Conservation (phyloP, 805 yeast genomes). For the Clavispora phyllophila region DNA sequence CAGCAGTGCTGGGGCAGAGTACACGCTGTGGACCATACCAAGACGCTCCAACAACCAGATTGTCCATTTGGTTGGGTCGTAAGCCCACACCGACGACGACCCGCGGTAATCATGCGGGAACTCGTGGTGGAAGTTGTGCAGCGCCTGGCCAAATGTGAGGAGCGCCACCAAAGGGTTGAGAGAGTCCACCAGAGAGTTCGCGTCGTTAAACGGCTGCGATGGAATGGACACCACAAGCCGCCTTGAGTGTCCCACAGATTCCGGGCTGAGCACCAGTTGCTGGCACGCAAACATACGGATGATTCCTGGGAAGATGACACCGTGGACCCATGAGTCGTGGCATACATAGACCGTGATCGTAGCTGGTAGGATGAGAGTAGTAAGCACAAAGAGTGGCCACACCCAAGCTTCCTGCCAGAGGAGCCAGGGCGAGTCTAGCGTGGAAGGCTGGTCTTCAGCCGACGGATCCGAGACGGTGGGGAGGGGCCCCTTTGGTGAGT, state of each 20-base stretch:
- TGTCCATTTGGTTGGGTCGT: slow-evolving; percentile 85
- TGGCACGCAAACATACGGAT: slow-evolving; percentile 68
- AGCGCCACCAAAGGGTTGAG: slow-evolving; percentile 49
- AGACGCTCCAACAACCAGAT: slow-evolving; percentile 47
- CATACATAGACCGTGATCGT: slow-evolving; percentile 21
- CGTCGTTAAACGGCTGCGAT: slow-evolving; percentile 42
- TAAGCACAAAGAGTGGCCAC: slow-evolving; percentile 22
- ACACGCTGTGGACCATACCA: slow-evolving; percentile 54
- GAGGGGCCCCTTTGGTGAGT: neutral
- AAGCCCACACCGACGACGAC: slow-evolving; percentile 64
- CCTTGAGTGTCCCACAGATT: slow-evolving; percentile 72
- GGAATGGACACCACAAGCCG: slow-evolving; percentile 66
- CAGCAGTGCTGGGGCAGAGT: slow-evolving; percentile 62
- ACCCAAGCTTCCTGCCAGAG: slow-evolving; percentile 33
- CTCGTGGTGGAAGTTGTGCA: slow-evolving; percentile 92
- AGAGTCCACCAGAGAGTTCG: slow-evolving; percentile 70
- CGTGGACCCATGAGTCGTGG: slow-evolving; percentile 28
- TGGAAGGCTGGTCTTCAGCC: neutral
- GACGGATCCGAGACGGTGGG: slow-evolving; percentile 9
- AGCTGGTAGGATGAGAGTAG: slow-evolving; percentile 29
- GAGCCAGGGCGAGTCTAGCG: slow-evolving; percentile 14
- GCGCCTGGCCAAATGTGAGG: slow-evolving; percentile 84
- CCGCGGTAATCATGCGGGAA: slow-evolving; percentile 87
- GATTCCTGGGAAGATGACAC: slow-evolving; percentile 67
- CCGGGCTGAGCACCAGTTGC: slow-evolving; percentile 72